Percentiles rank a stretch among this genome's conserved stretches.
Evolutionary conservation across 2,329 filamentous ascomycete genomes (phyloP).

Genomic region (Hymenoscyphus occultus): DNA sequence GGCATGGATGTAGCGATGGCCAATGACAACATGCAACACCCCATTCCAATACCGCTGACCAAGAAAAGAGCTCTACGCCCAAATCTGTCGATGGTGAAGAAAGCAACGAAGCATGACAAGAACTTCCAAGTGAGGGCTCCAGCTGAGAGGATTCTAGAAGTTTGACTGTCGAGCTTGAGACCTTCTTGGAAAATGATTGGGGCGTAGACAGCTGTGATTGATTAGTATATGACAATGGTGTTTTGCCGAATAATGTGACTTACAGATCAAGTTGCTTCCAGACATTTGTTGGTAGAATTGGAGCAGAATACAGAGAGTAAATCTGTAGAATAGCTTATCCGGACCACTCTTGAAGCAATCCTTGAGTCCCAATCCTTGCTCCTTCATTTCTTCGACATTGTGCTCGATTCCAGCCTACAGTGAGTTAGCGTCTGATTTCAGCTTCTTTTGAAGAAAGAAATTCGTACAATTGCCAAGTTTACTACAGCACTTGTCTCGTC

Average conservation of each 20-base stretch:
- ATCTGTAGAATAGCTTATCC: slow-evolving; percentile 48
- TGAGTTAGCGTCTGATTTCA: no score
- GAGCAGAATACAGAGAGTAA: slow-evolving; percentile 45
- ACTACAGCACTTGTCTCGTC: slow-evolving; percentile 8
- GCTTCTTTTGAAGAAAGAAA: no score
- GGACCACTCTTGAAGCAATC: slow-evolving; percentile 47
- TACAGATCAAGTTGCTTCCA: slow-evolving; percentile 15
- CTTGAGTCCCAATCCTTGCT: slow-evolving; percentile 26
- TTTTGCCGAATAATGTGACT: neutral
- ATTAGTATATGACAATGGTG: neutral
- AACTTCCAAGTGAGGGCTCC: slow-evolving; percentile 55
- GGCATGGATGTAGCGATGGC: slow-evolving; percentile 51
- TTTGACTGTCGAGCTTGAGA: slow-evolving; percentile 44
- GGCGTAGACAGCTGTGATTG: slow-evolving; percentile 42
- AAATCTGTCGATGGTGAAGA: slow-evolving; percentile 65
- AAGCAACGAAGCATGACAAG: slow-evolving; percentile 41
- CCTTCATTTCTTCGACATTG: slow-evolving; percentile 59
- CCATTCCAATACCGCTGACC: slow-evolving; percentile 54
- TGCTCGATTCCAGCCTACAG: slow-evolving; percentile 29
- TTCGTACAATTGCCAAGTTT: slow-evolving; percentile 8
- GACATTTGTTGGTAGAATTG: slow-evolving; percentile 49
- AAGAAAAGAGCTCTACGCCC: slow-evolving; percentile 56
- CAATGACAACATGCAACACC: slow-evolving; percentile 51
- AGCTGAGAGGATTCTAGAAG: slow-evolving; percentile 49
- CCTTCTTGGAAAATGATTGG: slow-evolving; percentile 47